Percentiles rank a stretch among this genome's conserved stretches.
Conservation (phyloP, 176 grass and related monocot genomes). For the Pontederia paniculata region DNA sequence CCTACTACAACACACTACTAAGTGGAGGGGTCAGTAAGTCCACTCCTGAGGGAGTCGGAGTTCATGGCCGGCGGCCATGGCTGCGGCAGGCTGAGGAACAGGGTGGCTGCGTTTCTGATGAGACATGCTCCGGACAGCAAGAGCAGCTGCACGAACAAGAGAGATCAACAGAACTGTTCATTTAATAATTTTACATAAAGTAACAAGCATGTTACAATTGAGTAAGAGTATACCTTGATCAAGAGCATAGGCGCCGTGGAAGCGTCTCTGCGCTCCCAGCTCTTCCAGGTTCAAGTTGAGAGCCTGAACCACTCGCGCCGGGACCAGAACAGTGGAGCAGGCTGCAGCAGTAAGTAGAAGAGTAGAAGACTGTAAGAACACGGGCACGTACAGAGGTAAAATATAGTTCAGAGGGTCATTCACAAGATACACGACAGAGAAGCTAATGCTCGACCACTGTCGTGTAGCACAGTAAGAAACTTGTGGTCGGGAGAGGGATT, state of each 20-base stretch:
- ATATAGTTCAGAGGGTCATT: neutral
- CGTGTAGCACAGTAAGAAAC: too few relatives aligned
- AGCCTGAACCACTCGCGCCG: conserved; percentile 70
- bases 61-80: conserved; percentile 17
- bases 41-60: conserved; percentile 3
- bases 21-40: conserved; percentile 14
- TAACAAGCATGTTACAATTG: too few relatives aligned
- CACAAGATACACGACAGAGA: too few relatives aligned
- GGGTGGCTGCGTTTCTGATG: conserved; percentile 29
- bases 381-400: neutral
- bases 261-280: conserved; percentile 51
- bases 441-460: too few relatives aligned
- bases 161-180: neutral
- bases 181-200: too few relatives aligned
- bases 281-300: conserved; percentile 81
- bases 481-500: too few relatives aligned
- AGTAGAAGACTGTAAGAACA: neutral
- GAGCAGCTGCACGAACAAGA: conserved; percentile 22
- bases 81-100: neutral
- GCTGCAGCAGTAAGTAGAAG: too few relatives aligned
- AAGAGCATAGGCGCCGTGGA: conserved; percentile 47
- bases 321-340: conserved; percentile 79
- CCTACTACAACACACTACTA: too few relatives aligned
- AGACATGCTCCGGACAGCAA: conserved; percentile 49
- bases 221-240: conserved; percentile 30